Evolutionary conservation across 768 basidiomycete genomes (phyloP).

Genomic region (Lactifluus echinatus): DNA sequence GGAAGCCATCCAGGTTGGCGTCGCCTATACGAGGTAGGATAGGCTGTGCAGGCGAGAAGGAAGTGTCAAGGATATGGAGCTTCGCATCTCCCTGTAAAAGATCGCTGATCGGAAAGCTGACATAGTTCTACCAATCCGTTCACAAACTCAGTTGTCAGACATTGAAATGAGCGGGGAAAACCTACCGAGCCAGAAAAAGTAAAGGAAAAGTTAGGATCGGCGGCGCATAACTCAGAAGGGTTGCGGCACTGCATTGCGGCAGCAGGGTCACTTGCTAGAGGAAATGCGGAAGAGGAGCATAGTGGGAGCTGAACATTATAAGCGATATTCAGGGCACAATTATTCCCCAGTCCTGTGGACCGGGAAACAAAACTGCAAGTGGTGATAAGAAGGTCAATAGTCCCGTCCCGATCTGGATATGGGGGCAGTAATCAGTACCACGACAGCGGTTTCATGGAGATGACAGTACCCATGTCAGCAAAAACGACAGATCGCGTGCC

Average conservation of each 20-base stretch:
- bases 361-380: slow-evolving; percentile 68
- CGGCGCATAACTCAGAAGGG: slow-evolving; percentile 72
- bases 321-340: slow-evolving; percentile 82
- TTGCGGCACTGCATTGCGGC: slow-evolving; percentile 43
- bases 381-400: slow-evolving; percentile 89
- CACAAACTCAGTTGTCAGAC: background rate
- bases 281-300: slow-evolving; percentile 51
- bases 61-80: slow-evolving; percentile 63
- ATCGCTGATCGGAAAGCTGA: slow-evolving; percentile 53
- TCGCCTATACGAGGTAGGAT: slow-evolving; percentile 80
- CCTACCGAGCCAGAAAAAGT: slow-evolving; percentile 28
- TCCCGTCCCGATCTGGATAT: slow-evolving; percentile 79
- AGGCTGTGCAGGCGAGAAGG: slow-evolving; percentile 59
- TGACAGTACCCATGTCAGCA: slow-evolving; percentile 71
- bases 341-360: slow-evolving; percentile 59
- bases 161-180: background rate
- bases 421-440: background rate
- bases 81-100: slow-evolving; percentile 41
- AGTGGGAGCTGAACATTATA: slow-evolving; percentile 88
- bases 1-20: slow-evolving; percentile 88
- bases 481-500: slow-evolving; percentile 78
- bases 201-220: slow-evolving; percentile 75
- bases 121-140: slow-evolving; percentile 44
- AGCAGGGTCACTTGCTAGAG: slow-evolving; percentile 36
- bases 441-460: background rate